Evolutionary conservation across 2,329 filamentous ascomycete genomes (phyloP).

Genomic region (Microcyclospora pomicola): DNA sequence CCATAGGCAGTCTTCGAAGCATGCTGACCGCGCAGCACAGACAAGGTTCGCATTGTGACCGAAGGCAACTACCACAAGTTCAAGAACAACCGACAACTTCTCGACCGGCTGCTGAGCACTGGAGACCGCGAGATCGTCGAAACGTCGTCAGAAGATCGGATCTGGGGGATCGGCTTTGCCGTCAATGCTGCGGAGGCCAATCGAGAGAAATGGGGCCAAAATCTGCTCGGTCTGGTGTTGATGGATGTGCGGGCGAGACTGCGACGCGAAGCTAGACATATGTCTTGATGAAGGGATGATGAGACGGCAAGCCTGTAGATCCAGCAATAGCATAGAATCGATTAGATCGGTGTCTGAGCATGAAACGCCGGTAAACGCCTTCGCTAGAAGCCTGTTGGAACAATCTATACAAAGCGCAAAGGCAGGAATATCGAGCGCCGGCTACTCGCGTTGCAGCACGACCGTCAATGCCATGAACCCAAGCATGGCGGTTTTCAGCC

Average conservation of each 20-base stretch:
- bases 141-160: constrained; percentile 40
- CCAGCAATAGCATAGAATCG: background rate
- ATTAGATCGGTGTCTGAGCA: background rate
- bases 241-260: constrained; percentile 44
- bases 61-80: constrained; percentile 49
- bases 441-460: constrained; percentile 73
- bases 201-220: constrained; percentile 45
- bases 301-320: no score
- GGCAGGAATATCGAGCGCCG: background rate
- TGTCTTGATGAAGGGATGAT: constrained; percentile 3
- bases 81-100: constrained; percentile 26
- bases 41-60: constrained; percentile 42
- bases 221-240: constrained; percentile 49
- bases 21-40: constrained; percentile 10
- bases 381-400: background rate
- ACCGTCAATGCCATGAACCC: constrained; percentile 92
- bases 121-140: constrained; percentile 49
- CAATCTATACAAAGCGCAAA: background rate
- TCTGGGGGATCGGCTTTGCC: constrained; percentile 54
- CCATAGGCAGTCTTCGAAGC: background rate
- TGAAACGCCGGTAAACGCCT: background rate
- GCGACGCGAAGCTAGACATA: constrained; percentile 25
- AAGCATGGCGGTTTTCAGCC: constrained; percentile 90
- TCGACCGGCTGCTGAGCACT: constrained; percentile 40
- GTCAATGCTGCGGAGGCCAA: constrained; percentile 36